Base-by-base conservation (phyloP, 1,284 basidiomycete species). In the Ceratobasidium papillatum region DNA sequence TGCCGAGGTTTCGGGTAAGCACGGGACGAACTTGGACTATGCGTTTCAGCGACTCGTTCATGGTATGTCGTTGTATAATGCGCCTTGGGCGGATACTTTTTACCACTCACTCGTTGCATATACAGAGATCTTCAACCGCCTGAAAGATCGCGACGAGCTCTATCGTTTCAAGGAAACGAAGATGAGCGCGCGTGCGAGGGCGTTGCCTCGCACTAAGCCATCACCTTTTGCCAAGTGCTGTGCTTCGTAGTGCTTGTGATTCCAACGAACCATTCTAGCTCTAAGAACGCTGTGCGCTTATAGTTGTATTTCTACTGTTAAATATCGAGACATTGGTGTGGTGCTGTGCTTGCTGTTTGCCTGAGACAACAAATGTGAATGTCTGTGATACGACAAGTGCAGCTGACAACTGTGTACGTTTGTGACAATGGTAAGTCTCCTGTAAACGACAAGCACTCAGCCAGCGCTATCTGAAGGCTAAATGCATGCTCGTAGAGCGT, bases 41-140 rank as follows among this genome's bases (percentile, higher is more conserved):
- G 68, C 68, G 14, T 71, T 71, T 52, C 52, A 71, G 41, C 32
- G 56, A 11, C 41, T 71, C 12, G 54, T 71, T 43, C 68, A 71
- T 59, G 68, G 68, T 59, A n/a, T 14, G 68, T 71, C 25, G 11
- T 49, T 22, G 7, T n/a, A 54, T 14, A 3, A 3, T 54, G 11
- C 30, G 5, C 36, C 19, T 17, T 2, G 47, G 11, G 7, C 36
- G 8, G 34, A 12, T 34, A 22, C 9, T 30, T 22, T 43, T 8
- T 36, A 47, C 32, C 27, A 45, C 22, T 52, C 43, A 51, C 9
- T 19, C 1, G 12, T 5, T 36, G 38, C 41, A 62, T 32, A 47
- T 36, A 43, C 41, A 71, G 68, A 71, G n/a, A 49, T 71, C 47
- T 71, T 71, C 54, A 71, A 71, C 41, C 12, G 68, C 3, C 30